Conservation (phyloP, 2,329 filamentous ascomycete species). For the Proliferodiscus dingleyae region DNA sequence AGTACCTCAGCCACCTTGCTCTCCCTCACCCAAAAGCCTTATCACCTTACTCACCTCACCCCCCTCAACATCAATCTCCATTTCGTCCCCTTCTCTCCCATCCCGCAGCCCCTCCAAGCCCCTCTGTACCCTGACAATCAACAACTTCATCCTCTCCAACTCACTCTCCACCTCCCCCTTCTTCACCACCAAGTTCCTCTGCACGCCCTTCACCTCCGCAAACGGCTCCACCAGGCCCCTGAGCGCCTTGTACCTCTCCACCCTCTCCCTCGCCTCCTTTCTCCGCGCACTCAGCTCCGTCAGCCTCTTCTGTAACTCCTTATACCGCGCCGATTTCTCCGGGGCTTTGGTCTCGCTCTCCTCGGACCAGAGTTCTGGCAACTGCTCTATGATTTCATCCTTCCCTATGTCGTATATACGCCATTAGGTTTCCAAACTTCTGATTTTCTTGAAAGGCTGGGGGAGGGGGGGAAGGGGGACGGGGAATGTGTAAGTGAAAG, state of each 20-base stretch:
- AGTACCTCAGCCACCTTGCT: background rate
- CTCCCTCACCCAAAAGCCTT: slow-evolving; percentile 8
- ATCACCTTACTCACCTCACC: slow-evolving; percentile 16
- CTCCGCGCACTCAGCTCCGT: slow-evolving; percentile 44
- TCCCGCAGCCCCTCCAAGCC: slow-evolving; percentile 37
- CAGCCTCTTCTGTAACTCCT: slow-evolving; percentile 45
- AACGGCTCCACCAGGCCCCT: slow-evolving; percentile 49
- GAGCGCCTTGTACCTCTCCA: slow-evolving; percentile 46
- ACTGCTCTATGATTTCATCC: slow-evolving; percentile 24
- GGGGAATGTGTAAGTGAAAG: background rate
- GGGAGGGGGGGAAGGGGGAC: no score
- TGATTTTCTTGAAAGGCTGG: background rate
- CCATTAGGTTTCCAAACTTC: background rate
- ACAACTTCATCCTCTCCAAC: slow-evolving; percentile 59
- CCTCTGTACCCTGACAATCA: slow-evolving; percentile 55
- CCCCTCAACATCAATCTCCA: slow-evolving; percentile 23
- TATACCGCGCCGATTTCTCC: slow-evolving; percentile 46
- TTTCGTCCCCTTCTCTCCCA: slow-evolving; percentile 12
- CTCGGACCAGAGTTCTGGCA: slow-evolving; percentile 28
- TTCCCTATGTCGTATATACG: slow-evolving; percentile 7
- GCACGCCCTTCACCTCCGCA: slow-evolving; percentile 41
- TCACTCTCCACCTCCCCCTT: slow-evolving; percentile 62
- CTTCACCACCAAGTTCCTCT: slow-evolving; percentile 62
- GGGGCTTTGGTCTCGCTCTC: slow-evolving; percentile 33
- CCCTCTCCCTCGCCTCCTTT: slow-evolving; percentile 35